Evolutionary conservation across 352 stramenopile genomes (phyloP).

Genomic region (Phytophthora aleatoria): DNA sequence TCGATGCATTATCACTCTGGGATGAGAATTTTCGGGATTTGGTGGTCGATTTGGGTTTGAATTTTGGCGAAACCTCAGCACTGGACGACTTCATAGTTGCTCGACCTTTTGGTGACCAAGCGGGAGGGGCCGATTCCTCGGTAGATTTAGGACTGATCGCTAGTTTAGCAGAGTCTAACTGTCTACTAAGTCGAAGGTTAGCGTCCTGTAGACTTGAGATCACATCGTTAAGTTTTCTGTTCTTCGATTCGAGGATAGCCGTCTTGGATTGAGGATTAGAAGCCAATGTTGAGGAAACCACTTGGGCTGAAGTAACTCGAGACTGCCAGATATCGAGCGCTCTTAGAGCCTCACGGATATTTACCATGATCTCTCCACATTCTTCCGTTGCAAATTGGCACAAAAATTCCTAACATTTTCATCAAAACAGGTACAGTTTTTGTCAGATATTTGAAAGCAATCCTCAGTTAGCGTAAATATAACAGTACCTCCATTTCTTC

Average conservation of each 20-base stretch:
- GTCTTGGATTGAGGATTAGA: constrained; percentile 26
- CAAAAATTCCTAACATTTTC: constrained; percentile 44
- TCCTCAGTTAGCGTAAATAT: too few species aligned
- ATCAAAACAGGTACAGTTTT: constrained; percentile 6
- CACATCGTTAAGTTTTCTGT: constrained; percentile 44
- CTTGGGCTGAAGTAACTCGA: constrained; percentile 3
- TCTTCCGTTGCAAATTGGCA: constrained; percentile 53
- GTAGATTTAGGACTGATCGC: constrained; percentile 1
- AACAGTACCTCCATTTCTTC: constrained; percentile 54
- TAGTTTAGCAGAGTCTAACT: constrained; percentile 26
- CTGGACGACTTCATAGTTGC: neutral
- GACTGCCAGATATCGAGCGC: constrained; percentile 65
- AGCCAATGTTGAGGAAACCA: constrained; percentile 5
- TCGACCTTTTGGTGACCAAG: constrained; percentile 18
- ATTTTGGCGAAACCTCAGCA: constrained; percentile 14
- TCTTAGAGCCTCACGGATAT: constrained; percentile 59
- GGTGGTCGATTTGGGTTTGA: neutral
- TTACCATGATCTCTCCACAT: constrained; percentile 47
- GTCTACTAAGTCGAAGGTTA: constrained; percentile 50
- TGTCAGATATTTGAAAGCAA: neutral
- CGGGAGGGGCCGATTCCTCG: neutral
- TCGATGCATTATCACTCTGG: neutral
- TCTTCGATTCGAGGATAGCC: constrained; percentile 43
- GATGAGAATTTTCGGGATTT: neutral
- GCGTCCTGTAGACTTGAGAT: constrained; percentile 50